Percentiles rank a stretch among this genome's conserved stretches.
Conservation (phyloP, 2,329 filamentous ascomycete species). For the Lithohypha guttulata region DNA sequence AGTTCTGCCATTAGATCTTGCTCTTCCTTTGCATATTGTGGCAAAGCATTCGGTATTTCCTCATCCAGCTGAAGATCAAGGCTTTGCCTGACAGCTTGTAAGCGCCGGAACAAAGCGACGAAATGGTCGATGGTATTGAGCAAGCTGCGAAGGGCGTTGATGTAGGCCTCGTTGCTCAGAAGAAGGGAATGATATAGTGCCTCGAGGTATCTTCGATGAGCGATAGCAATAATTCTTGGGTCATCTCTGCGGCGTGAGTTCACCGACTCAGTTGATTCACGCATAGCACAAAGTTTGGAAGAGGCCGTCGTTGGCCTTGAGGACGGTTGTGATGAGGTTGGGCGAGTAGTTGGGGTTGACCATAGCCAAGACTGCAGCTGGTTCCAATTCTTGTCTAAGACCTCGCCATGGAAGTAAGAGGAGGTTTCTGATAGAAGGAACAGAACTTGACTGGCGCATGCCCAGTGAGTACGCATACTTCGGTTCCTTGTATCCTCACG, state of each 20-base stretch:
- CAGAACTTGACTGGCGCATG: conserved; percentile 72
- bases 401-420: conserved; percentile 79
- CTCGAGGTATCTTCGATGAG: conserved; percentile 66
- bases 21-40: conserved; percentile 64
- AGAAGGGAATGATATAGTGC: conserved; percentile 45
- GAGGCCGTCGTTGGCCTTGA: conserved; percentile 32
- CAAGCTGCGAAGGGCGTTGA: conserved; percentile 28
- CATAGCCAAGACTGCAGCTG: conserved; percentile 68
- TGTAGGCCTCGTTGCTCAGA: conserved; percentile 32
- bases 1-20: conserved; percentile 55
- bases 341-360: conserved; percentile 26
- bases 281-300: not conserved
- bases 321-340: conserved; percentile 20
- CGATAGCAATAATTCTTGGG: conserved; percentile 70
- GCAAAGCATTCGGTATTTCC: conserved; percentile 65
- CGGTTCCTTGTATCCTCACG: conserved; percentile 53
- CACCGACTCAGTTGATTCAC: not conserved
- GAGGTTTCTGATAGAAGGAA: conserved; percentile 85
- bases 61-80: conserved; percentile 74
- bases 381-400: conserved; percentile 70
- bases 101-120: conserved; percentile 61
- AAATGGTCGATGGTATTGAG: conserved; percentile 62
- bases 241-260: conserved; percentile 48
- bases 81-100: conserved; percentile 65
- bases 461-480: conserved; percentile 76